These are phyloP conservation scores for Solanum sejunctum DNA, from an alignment of 257 asterid species.

Conservation along the genomic window DNA sequence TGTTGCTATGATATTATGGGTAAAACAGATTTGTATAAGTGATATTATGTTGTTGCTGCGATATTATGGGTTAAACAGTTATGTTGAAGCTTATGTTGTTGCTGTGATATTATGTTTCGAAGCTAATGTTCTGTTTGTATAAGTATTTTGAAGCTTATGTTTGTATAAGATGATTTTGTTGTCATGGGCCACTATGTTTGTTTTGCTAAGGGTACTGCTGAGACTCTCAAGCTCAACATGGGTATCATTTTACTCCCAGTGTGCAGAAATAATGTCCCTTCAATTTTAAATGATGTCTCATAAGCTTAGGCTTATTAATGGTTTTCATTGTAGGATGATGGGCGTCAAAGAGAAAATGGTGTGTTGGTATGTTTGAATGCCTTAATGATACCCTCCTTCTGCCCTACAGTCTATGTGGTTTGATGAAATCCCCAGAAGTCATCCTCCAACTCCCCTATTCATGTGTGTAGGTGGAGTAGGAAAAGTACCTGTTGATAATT, in stretches of 20 bases:
- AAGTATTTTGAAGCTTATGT: too few relatives aligned
- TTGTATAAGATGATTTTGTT: too few relatives aligned
- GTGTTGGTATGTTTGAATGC: not conserved
- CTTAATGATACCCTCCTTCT: not conserved
- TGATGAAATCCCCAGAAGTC: not conserved
- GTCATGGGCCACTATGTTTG: constrained; percentile 88
- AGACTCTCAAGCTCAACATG: constrained; percentile 90
- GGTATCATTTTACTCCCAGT: constrained; percentile 74
- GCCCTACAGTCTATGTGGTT: not conserved
- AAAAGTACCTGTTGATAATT: not conserved
- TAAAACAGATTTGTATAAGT: too few relatives aligned
- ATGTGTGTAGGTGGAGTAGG: not conserved
- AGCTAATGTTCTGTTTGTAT: too few relatives aligned
- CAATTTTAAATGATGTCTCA: not conserved
- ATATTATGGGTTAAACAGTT: too few relatives aligned
- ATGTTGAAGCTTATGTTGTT: too few relatives aligned
- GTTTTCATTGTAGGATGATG: not conserved
- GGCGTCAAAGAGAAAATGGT: not conserved
- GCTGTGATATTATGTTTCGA: too few relatives aligned
- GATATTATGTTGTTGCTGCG: too few relatives aligned
- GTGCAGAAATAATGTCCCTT: constrained; percentile 46
- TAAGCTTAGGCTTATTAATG: not conserved
- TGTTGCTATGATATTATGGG: too few relatives aligned
- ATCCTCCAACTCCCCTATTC: not conserved
- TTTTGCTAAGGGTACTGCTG: constrained; percentile 94